Base-by-base conservation (phyloP, 352 stramenopile species). In the Globisporangium splendens region DNA sequence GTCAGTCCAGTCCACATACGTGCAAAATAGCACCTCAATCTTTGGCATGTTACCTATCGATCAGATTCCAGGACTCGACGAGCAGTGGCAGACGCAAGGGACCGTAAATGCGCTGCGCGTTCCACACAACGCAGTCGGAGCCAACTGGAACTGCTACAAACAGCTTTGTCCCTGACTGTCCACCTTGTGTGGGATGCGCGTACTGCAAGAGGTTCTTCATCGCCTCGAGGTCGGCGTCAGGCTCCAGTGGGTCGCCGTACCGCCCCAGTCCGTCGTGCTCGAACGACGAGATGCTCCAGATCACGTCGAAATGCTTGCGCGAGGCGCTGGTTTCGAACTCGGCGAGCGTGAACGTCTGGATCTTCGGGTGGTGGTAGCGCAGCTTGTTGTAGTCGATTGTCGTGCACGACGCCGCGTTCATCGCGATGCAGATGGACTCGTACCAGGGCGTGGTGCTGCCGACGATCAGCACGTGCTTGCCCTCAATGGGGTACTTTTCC, bases 251-350 rank as follows among this genome's bases (percentile, higher is more conserved):
- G 54, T 93, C 83, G 11, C 82, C 81, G 60, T 88, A 89, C 11
- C 85, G 64, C 3, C 83, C 83, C 2, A 95, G 63, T 10, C 83
- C 83, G 61, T 89, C 74, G 61, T 91, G 85, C 59, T 93, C 79
- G 20, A 93, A 71, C 0, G 66, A 66, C 10, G 70, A 69, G 38
- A 75, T 73, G 33, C 65, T 66, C 22, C 78, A 51, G 20, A 77
- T 70, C 39, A 59, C 59, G 22, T 79, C 64, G 43, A 70, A 78
- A 17, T 62, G 61, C 44, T 63, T 63, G n/a, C 38, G 46, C 38
- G 28, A 13, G 18, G 60, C 54, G 14, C 20, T 48, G n/a, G 64
- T 49, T 1, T 54, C 47, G 39, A 76, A 75, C 59, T 81, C 67
- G 17, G 59, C 60, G 13, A 66, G 61, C 31, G 69, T 78, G 61